Conservation (phyloP, 2,329 filamentous ascomycete species). For the Pezicula carpinea region DNA sequence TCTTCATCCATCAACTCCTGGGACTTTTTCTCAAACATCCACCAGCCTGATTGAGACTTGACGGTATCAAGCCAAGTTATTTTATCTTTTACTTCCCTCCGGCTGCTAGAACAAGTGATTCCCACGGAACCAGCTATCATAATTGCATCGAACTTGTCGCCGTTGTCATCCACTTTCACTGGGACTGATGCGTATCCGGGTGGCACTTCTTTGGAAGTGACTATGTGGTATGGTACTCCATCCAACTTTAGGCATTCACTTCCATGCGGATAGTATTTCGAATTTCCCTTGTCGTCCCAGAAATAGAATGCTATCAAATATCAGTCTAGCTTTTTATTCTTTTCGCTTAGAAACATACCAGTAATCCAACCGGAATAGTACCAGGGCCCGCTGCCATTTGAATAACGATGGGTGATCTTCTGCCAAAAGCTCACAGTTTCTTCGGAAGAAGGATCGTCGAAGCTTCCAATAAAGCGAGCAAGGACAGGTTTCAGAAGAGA, state of each 20-base stretch:
- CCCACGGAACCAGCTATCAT: slow-evolving; percentile 31
- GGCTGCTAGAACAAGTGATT: slow-evolving; percentile 17
- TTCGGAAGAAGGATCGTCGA: slow-evolving; percentile 22
- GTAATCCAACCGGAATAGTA: slow-evolving; percentile 31
- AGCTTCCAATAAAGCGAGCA: slow-evolving; percentile 29
- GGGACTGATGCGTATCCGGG: slow-evolving; percentile 27
- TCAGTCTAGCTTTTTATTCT: too few relatives aligned
- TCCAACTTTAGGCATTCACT: slow-evolving; percentile 12
- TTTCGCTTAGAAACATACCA: too few relatives aligned
- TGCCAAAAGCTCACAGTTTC: slow-evolving; percentile 31
- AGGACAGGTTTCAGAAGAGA: slow-evolving; percentile 32
- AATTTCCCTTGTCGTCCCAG: slow-evolving; percentile 27
- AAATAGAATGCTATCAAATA: slow-evolving; percentile 29
- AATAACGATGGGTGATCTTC: slow-evolving; percentile 19
- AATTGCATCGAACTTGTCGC: slow-evolving; percentile 14
- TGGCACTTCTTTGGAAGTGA: slow-evolving; percentile 25
- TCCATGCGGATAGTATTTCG: slow-evolving; percentile 19
- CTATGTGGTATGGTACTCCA: slow-evolving; percentile 16
- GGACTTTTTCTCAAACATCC: slow-evolving; percentile 18
- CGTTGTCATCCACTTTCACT: slow-evolving; percentile 29
- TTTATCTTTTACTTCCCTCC: slow-evolving; percentile 4
- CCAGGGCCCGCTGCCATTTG: slow-evolving; percentile 23
- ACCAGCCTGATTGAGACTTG: slow-evolving; percentile 22
- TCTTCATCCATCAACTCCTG: not conserved
- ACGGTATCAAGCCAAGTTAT: slow-evolving; percentile 12